Evolutionary conservation across 1,284 basidiomycete species (phyloP), one percentile per base, ranked within the genome.

Genomic region (Hymenochaete sp.): DNA sequence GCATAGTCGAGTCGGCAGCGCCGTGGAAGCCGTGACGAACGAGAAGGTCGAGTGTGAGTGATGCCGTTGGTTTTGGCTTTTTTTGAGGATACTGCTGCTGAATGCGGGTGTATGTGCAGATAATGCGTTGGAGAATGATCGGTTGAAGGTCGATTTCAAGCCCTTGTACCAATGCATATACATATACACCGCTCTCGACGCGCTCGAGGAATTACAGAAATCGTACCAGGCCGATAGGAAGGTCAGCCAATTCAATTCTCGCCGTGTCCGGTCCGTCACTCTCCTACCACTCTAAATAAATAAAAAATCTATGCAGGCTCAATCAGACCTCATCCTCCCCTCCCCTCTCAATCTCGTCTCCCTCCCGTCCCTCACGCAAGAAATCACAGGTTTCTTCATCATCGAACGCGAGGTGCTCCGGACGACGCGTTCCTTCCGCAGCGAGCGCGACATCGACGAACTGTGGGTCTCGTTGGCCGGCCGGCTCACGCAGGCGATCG

Each of bases 371-470:
- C 68, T 96, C 14, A 83, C 89, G 31, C 84, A 97, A 63, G 90
- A 98, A 63, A 90, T 98, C 51, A 87, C 93, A n/a, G 96, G 96
- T 0, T 99, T 97, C 66, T 98, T 99, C 67, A 91, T 98, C 49
- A 85, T 98, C 52, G 96, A 99, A 63, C 82, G 79, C 4, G 86
- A 97, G 58, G 93, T 99, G 0, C 73, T 98, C 4, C 78, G 84
- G 54, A 92, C 91, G 0, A 91, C 92, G 4, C 79, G 77, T 10
- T 72, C 70, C 28, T 98, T 98, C 66, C 78, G 96, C 10, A 88
- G 87, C 11, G 80, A 87, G 56, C 73, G 80, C 27, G 93, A 98
- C 53, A 85, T 98, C 0, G 93, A 98, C 55, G 92, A 96, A 54
- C 74, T 99, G 4, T 99, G 96, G 95, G 90, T 97, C 52, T 82